phyloP scores from a whole-genome alignment of 208 protist genomes.

The Crithidia mellificae region DNA sequence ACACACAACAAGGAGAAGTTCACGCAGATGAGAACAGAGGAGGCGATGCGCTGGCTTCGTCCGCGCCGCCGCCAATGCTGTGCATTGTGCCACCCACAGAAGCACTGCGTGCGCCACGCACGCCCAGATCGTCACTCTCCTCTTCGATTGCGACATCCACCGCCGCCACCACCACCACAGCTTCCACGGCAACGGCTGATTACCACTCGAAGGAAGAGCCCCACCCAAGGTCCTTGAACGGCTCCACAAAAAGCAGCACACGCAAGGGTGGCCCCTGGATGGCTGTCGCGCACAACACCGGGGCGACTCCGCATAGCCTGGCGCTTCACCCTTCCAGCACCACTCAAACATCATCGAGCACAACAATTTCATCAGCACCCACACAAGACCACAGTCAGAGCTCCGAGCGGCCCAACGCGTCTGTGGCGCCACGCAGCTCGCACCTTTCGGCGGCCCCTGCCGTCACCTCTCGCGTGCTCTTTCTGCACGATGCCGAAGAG shows the following conservation, averaged over 20 bases:
- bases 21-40: too few species aligned
- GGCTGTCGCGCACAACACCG: neutral
- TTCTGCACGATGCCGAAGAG: slow-evolving; percentile 3
- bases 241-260: neutral
- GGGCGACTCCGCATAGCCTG: neutral
- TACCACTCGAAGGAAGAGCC: too few species aligned
- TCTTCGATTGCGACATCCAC: too few species aligned
- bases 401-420: neutral
- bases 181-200: too few species aligned
- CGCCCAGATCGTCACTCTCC: too few species aligned
- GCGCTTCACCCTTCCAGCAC: neutral
- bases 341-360: neutral
- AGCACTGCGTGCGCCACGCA: too few species aligned
- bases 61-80: too few species aligned
- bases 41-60: too few species aligned
- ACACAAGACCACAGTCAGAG: neutral
- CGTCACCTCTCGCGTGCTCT: neutral
- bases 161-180: too few species aligned
- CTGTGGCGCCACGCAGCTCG: neutral
- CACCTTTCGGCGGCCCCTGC: neutral
- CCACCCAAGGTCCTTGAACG: too few species aligned
- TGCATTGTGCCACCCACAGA: too few species aligned
- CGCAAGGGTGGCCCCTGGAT: neutral
- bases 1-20: too few species aligned
- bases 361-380: neutral